Base-by-base conservation (phyloP, 2,329 filamentous ascomycete genomes). In the Neurospora sp. region DNA sequence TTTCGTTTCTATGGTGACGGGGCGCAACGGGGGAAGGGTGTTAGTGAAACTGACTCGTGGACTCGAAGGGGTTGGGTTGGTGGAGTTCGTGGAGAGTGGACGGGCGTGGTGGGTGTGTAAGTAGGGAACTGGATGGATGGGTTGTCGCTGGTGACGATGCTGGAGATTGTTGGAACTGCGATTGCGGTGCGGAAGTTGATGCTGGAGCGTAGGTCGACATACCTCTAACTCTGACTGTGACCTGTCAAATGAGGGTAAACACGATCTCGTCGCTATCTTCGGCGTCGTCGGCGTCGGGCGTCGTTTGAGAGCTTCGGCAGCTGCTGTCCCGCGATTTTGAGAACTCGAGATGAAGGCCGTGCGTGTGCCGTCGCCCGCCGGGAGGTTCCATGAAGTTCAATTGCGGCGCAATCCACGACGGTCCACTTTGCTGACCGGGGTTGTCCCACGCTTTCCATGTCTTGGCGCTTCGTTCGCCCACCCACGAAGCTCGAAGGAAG, bases 391-490 rank as follows among this genome's bases (percentile, higher is more conserved):
- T 33, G 66, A 70, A 66, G 69, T 70, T 67, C 66, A 68, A 68
- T 68, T 68, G 69, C 69, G 69, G 69, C 66, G 46, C 65, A 70
- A 70, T 67, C 28, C 67, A 68, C 65, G 17, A 57, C 19, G 38
- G 10, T 17, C 41, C 37, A 23, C 43, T 67, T 23, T 17, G n/a
- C 33, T 36, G 37, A n/a, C 23, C 8, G 37, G 43, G 37, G n/a
- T 15, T 33, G 19, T 38, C 33, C 40, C 41, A 40, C 28, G n/a
- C 36, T 37, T 37, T 23, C 15, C 11, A 5, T 33, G 28, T 5
- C 67, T 37, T 62, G 28, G 46, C 43, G 43, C 19, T 57, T 38
- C 3, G 68, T 8, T 3, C 46, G 23, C 15, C 28, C 41, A 17
- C n/a, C 8, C 8, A 23, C n/a, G 6, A 37, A 10, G n/a, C 23